Conservation (phyloP, 176 grass and related monocot genomes). For the Avena sativa region DNA sequence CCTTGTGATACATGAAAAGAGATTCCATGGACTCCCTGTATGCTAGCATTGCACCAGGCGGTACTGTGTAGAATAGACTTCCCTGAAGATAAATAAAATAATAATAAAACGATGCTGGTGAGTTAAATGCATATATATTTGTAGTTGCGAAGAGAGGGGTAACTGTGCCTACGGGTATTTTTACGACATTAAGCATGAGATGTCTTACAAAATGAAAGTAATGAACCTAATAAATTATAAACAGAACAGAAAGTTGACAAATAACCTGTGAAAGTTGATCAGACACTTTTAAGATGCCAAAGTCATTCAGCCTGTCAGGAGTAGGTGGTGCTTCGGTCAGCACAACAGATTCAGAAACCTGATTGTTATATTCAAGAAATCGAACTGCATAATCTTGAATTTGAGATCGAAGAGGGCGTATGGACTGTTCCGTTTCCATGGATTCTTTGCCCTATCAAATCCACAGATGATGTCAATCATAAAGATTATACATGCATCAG, state of each 20-base stretch:
- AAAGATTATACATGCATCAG: conserved; percentile 28
- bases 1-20: conserved; percentile 76
- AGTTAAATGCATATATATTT: conserved; percentile 19
- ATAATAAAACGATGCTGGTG: conserved; percentile 17
- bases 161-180: conserved; percentile 25
- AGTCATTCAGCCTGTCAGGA: conserved; percentile 77
- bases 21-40: conserved; percentile 91
- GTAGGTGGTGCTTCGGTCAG: conserved; percentile 79
- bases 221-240: conserved; percentile 37
- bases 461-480: conserved; percentile 38
- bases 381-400: conserved; percentile 85
- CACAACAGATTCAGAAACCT: conserved; percentile 41
- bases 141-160: conserved; percentile 23
- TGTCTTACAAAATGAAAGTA: conserved; percentile 31
- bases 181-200: background rate
- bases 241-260: background rate
- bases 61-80: conserved; percentile 81
- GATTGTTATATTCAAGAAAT: conserved; percentile 78
- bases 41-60: conserved; percentile 71
- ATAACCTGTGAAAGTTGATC: conserved; percentile 81
- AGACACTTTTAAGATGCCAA: conserved; percentile 75
- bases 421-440: conserved; percentile 33
- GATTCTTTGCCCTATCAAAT: conserved; percentile 40
- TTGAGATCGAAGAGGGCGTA: conserved; percentile 27
- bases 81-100: conserved; percentile 62